Evolutionary conservation across 2,329 filamentous ascomycete genomes (phyloP).

Genomic region (Fusarium pseudoanthophilum): DNA sequence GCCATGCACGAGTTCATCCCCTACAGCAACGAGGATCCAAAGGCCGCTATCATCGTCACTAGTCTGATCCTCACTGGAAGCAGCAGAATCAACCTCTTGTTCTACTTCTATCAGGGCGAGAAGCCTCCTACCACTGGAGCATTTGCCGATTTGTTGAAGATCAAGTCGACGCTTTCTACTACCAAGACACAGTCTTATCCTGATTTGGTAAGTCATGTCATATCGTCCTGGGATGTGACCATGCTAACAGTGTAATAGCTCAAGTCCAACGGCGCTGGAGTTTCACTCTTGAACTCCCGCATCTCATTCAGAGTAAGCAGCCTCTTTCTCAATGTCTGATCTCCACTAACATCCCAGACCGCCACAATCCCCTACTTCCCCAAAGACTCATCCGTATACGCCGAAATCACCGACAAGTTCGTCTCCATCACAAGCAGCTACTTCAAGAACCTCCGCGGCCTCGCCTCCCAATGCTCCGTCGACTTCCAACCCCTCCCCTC

Average conservation of each 20-base stretch:
- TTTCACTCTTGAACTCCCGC: slow-evolving; percentile 12
- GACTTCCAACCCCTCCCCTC: slow-evolving; percentile 21
- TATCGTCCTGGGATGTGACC: fast-evolving
- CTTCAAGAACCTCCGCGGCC: neutral
- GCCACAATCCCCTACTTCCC: slow-evolving; percentile 12
- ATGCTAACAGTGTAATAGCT: neutral
- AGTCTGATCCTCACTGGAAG: neutral
- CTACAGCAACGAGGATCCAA: slow-evolving; percentile 13
- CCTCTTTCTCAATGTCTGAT: fast-evolving
- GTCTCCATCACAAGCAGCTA: neutral
- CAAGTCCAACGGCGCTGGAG: slow-evolving; percentile 12
- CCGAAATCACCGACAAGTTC: slow-evolving; percentile 9
- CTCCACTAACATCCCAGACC: neutral
- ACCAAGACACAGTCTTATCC: slow-evolving; percentile 11
- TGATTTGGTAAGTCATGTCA: neutral
- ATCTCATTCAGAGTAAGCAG: slow-evolving; percentile 17
- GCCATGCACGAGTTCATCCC: slow-evolving; percentile 18
- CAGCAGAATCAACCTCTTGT: neutral
- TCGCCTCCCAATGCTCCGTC: slow-evolving; percentile 23
- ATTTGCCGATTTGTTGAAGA: slow-evolving; percentile 23
- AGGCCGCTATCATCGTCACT: slow-evolving; percentile 5
- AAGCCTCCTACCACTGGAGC: slow-evolving; percentile 15
- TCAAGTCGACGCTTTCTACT: neutral
- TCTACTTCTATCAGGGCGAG: slow-evolving; percentile 22
- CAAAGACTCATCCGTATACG: neutral